phyloP scores from a whole-genome alignment of 768 basidiomycete genomes.

The Boletus insuetus region DNA sequence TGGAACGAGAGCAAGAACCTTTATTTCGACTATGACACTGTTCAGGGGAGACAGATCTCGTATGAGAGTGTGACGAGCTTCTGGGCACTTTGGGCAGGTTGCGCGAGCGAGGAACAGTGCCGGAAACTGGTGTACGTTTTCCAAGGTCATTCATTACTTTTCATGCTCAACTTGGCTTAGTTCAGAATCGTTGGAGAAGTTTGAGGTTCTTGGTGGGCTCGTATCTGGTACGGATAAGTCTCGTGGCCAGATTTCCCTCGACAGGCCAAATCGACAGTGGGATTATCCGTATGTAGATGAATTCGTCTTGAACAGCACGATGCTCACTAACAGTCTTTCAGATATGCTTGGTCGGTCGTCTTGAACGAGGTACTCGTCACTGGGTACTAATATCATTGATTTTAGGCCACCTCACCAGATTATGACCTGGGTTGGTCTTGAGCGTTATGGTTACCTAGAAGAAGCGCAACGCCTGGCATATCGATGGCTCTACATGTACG shows the following conservation, averaged over 20 bases:
- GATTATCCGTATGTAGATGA: conserved; percentile 78
- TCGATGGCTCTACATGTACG: conserved; percentile 99
- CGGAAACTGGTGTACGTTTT: conserved; percentile 84
- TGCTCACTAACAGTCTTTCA: conserved; percentile 24
- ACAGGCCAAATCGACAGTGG: conserved; percentile 98
- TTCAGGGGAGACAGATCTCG: conserved; percentile 82
- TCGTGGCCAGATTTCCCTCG: conserved; percentile 91
- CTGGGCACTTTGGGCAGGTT: conserved; percentile 97
- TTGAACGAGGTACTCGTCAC: not conserved
- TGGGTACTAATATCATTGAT: conserved; percentile 10
- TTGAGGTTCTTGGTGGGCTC: conserved; percentile 92
- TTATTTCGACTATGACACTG: conserved; percentile 97
- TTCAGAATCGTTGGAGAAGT: conserved; percentile 85
- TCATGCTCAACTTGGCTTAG: conserved; percentile 40
- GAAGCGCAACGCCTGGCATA: conserved; percentile 93
- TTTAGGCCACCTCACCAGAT: conserved; percentile 94
- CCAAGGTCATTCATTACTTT: not conserved
- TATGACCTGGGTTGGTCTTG: conserved; percentile 96
- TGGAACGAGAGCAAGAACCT: conserved; percentile 96
- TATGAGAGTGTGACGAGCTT: conserved; percentile 97
- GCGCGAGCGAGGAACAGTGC: conserved; percentile 93
- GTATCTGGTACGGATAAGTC: conserved; percentile 97
- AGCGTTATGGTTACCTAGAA: conserved; percentile 92
- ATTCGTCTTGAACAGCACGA: conserved; percentile 1
- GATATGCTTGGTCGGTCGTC: conserved; percentile 62